phyloP scores from a whole-genome alignment of 2,329 filamentous ascomycete genomes.

The Colletotrichum orbiculare region DNA sequence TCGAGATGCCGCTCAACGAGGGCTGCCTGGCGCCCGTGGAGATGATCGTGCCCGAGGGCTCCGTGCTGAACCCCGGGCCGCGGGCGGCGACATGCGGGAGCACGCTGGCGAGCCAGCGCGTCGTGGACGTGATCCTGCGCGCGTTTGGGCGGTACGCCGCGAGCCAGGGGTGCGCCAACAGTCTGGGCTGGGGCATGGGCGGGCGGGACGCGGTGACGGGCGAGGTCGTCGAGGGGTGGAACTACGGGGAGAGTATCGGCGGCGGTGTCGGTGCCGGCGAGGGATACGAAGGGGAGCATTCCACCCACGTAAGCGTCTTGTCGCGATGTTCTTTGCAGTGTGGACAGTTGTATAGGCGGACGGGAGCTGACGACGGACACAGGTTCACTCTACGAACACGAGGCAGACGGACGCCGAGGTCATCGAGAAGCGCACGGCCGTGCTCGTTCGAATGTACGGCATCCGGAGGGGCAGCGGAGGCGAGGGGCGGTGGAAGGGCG shows the following conservation, averaged over 20 bases:
- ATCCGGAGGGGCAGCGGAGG: constrained; percentile 46
- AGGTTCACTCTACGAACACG: constrained; percentile 47
- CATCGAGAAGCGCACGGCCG: constrained; percentile 49
- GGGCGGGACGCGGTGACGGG: constrained; percentile 34
- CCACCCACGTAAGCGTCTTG: constrained; percentile 39
- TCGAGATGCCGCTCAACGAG: constrained; percentile 53
- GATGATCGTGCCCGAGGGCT: constrained; percentile 46
- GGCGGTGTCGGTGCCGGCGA: constrained; percentile 48
- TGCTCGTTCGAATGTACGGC: constrained; percentile 46
- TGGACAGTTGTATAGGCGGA: not conserved
- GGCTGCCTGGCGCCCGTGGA: constrained; percentile 50
- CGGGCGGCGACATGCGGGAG: constrained; percentile 65
- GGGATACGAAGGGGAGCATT: constrained; percentile 43
- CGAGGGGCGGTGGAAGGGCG: constrained; percentile 44
- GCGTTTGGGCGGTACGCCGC: constrained; percentile 43
- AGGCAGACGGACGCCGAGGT: constrained; percentile 47
- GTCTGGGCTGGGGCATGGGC: constrained; percentile 49
- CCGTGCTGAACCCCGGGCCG: constrained; percentile 48
- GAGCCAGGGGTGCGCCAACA: constrained; percentile 47
- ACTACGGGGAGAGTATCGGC: constrained; percentile 48
- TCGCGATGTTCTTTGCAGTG: no score
- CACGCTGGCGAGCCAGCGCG: constrained; percentile 56
- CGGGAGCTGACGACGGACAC: not conserved
- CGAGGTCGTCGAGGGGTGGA: constrained; percentile 38
- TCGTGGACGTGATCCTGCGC: constrained; percentile 47